These are phyloP conservation scores for Eragrostis curvula DNA, from an alignment of 176 grass and related monocot species.

Conservation along the genomic window DNA sequence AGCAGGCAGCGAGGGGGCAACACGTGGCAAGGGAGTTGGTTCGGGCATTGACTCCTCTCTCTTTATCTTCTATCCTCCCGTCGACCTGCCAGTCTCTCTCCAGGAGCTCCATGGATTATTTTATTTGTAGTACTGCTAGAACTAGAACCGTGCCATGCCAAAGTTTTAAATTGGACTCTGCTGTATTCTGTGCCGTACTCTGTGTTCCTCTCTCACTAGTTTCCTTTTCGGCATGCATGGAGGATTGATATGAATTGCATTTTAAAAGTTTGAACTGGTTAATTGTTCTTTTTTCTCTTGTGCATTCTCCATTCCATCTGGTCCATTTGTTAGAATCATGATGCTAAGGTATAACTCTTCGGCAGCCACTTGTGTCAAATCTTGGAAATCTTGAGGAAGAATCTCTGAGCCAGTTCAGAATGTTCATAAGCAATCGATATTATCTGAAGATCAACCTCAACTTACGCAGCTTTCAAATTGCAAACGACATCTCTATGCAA, in stretches of 20 bases:
- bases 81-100: constrained; percentile 54
- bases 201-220: neutral
- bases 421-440: too few relatives aligned
- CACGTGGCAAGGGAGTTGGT: constrained; percentile 86
- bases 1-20: constrained; percentile 46
- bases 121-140: constrained; percentile 1
- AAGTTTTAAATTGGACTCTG: neutral
- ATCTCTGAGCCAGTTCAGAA: neutral
- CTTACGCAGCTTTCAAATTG: too few relatives aligned
- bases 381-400: neutral
- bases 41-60: constrained; percentile 88
- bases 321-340: too few relatives aligned
- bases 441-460: too few relatives aligned
- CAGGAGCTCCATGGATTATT: neutral
- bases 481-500: too few relatives aligned
- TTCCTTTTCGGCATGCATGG: constrained; percentile 2
- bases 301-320: neutral
- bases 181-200: neutral
- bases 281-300: too few relatives aligned
- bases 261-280: constrained; percentile 6
- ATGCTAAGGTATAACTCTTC: too few relatives aligned
- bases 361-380: too few relatives aligned
- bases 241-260: neutral
- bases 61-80: constrained; percentile 12
- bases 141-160: constrained; percentile 1